Conservation (phyloP, 2,329 filamentous ascomycete genomes). For the Clonostachys byssicola region DNA sequence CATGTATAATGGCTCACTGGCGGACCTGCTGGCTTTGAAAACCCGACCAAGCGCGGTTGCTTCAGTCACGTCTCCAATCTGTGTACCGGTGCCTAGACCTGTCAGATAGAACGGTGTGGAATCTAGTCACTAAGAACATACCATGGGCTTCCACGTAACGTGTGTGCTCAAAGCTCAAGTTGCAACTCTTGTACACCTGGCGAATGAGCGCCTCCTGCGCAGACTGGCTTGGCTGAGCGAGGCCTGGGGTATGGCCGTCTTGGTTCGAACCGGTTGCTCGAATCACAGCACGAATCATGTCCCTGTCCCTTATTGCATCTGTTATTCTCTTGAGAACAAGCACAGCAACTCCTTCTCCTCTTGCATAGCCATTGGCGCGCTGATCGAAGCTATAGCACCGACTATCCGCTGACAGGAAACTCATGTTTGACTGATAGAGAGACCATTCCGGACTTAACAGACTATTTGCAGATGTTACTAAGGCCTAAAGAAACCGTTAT, state of each 20-base stretch:
- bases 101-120: no score
- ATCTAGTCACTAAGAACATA: no score
- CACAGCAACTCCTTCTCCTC: constrained; percentile 39
- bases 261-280: constrained; percentile 14
- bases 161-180: constrained; percentile 12
- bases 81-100: constrained; percentile 36
- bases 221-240: constrained; percentile 19
- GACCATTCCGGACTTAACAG: no score
- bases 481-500: no score
- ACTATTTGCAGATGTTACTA: no score
- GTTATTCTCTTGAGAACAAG: constrained; percentile 46
- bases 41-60: constrained; percentile 22
- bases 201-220: constrained; percentile 14
- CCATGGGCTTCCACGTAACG: constrained; percentile 28
- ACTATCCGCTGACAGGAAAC: constrained; percentile 4
- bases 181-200: constrained; percentile 18
- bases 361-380: constrained; percentile 1
- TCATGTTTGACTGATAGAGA: constrained; percentile 4
- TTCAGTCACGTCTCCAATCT: constrained; percentile 36
- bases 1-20: background rate
- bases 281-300: constrained; percentile 30
- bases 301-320: constrained; percentile 30
- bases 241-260: constrained; percentile 34
- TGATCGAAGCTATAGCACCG: constrained; percentile 5
- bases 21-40: constrained; percentile 1